Evolutionary conservation across 1,284 basidiomycete species (phyloP), one percentile per base, ranked within the genome.

Genomic region (Apiotrichum mycotoxinovorans): DNA sequence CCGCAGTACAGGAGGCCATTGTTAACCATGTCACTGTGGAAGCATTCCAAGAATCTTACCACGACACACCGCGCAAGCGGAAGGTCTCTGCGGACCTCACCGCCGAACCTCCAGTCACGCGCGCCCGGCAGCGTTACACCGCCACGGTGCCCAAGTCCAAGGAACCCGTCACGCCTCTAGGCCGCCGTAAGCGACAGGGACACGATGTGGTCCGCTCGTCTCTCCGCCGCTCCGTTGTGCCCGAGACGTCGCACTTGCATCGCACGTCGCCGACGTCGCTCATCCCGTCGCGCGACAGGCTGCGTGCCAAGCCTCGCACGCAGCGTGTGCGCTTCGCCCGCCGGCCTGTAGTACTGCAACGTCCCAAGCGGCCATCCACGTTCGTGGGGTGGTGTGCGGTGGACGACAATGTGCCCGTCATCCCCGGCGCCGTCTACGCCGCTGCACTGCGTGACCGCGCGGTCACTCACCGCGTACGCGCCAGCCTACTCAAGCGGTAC

Each of bases 231-330:
- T 10, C 18, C 9, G 41, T 33, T 5, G 26, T 23, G 20, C 48
- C 34, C 42, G 48, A 51, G 37, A 56, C 51, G 1, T 35, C 20
- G 2, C 27, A 57, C 9, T 51, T 53, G 26, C 51, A 46, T 18
- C 51, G 51, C 35, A n/a, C n/a, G 8, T 48, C 45, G 8, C 46
- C 53, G 5, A 48, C 50, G 8, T 49, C 53, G 2, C 35, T 45
- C 10, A 26, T 44, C 4, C 38, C 57, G 2, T 40, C 46, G 5
- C 45, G 57, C 18, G 34, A 33, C 34, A 41, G 15, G 11, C 49
- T 45, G 20, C 53, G 53, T 4, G 20, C 23, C 12, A 22, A 20
- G 20, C 22, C 33, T 2, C n/a, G 46, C 9, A 20, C 15, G 10
- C 43, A 18, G 26, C 26, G 22, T 22, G 40, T 30, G n/a, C n/a